Evolutionary conservation across 495 filamentous ascomycete genomes (phyloP), one percentile per base, ranked within the genome.

Genomic region (Alectoria sarmentosa): DNA sequence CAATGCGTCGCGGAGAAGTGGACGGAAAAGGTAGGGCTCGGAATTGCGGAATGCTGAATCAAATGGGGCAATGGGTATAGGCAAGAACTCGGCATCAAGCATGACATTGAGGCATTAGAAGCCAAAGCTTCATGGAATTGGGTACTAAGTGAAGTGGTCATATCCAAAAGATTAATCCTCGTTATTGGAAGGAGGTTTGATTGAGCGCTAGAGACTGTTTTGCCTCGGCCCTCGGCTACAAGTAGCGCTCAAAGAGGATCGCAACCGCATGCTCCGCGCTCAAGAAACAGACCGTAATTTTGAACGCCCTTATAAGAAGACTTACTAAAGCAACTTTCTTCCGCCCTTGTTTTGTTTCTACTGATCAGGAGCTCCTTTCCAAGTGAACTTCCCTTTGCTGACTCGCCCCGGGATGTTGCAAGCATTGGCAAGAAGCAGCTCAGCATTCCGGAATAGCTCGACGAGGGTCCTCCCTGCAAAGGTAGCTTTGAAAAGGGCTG

Each of bases 391-490:
- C 34, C 49, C 30, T 55, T 55, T 55, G 52, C 30, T 34, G 30
- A 32, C 30, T 55, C 14, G 48, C 28, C 54, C 63, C 63, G 76
- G 66, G 69, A 80, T 80, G 78, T 79, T 78, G 71, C 74, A 75
- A 67, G 76, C 67, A 62, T 69, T 80, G 55, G 72, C 72, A 65
- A 79, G 74, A 71, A 73, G 76, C 69, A 74, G 78, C 66, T 65
- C 74, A 67, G 73, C 73, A 70, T 73, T 80, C 56, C 74, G 74
- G 71, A 73, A 67, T 48, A 69, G 71, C 60, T 67, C 71, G 63
- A 72, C 69, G 60, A 69, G 63, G 64, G 65, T 67, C 39, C 49
- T 64, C 58, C 67, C 66, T 42, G 54, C 73, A 7, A 72, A 75
- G 67, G 77, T 78, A 70, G 23, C 67, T 65, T 60, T 32, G 9